Percentiles rank a stretch among this genome's conserved stretches.
These are phyloP conservation scores for Elongisporangium anandrum DNA, from an alignment of 352 stramenopile genomes.

Conservation along the genomic window DNA sequence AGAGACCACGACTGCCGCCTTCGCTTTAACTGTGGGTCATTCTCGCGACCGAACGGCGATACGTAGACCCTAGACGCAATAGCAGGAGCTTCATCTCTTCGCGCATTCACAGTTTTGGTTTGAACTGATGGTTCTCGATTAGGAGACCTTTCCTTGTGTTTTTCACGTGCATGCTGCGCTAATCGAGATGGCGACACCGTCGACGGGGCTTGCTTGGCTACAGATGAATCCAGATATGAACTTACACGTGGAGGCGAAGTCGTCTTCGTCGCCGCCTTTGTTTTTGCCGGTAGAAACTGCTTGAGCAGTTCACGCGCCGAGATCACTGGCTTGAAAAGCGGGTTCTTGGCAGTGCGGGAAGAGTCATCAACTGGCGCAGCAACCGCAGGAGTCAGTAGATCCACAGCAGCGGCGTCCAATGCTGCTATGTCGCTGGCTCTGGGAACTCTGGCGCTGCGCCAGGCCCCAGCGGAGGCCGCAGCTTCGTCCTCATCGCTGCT, in stretches of 20 bases:
- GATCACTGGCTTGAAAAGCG: slow-evolving; percentile 42
- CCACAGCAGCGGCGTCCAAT: background rate
- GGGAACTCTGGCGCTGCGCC: slow-evolving; percentile 10
- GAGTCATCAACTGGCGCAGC: slow-evolving; percentile 6
- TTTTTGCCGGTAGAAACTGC: slow-evolving; percentile 31
- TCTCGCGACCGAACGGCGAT: slow-evolving; percentile 47
- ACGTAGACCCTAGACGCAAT: slow-evolving; percentile 26
- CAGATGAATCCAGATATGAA: slow-evolving; percentile 12
- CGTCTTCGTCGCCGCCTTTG: slow-evolving; percentile 6
- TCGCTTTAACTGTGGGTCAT: slow-evolving; percentile 16
- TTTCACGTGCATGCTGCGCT: background rate
- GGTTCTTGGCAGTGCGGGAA: background rate
- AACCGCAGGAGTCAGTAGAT: background rate
- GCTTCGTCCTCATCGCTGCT: slow-evolving; percentile 45
- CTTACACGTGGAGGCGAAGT: slow-evolving; percentile 6
- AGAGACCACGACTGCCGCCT: slow-evolving; percentile 1
- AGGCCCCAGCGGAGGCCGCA: background rate
- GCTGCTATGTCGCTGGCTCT: background rate
- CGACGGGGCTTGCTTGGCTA: slow-evolving; percentile 12
- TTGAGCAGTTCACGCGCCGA: slow-evolving; percentile 56
- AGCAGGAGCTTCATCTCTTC: slow-evolving; percentile 15
- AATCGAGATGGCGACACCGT: background rate
- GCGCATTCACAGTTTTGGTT: slow-evolving; percentile 19
- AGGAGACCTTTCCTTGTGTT: background rate
- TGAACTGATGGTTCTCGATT: slow-evolving; percentile 2